These are phyloP conservation scores for Collybia mongolica DNA, from an alignment of 768 basidiomycete genomes.

Conservation along the genomic window DNA sequence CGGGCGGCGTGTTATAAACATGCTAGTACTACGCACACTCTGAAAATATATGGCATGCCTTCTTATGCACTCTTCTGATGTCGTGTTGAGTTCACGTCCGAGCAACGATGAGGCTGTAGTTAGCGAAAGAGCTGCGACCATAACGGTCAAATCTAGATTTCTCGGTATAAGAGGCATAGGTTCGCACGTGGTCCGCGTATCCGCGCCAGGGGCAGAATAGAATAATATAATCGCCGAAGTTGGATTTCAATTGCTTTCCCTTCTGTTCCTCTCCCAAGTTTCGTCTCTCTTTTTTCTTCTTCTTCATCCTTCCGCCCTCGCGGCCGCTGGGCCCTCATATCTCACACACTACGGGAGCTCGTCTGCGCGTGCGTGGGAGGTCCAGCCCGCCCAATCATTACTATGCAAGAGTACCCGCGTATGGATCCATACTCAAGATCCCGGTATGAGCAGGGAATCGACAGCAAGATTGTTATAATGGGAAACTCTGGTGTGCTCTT, in stretches of 20 bases:
- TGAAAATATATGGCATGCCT: conserved; percentile 17
- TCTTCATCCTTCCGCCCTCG: conserved; percentile 39
- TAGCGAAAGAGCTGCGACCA: too few relatives aligned
- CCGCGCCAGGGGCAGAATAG: conserved; percentile 22
- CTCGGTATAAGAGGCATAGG: conserved; percentile 7
- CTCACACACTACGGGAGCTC: conserved; percentile 16
- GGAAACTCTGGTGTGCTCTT: conserved; percentile 58
- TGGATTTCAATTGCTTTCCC: conserved; percentile 27
- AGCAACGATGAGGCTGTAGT: too few relatives aligned
- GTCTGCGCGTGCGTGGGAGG: conserved; percentile 17
- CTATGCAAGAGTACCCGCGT: conserved; percentile 57
- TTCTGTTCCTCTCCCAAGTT: conserved; percentile 24
- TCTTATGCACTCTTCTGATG: neutral
- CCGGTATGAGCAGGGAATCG: conserved; percentile 81
- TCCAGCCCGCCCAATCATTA: conserved; percentile 17
- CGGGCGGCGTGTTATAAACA: conserved; percentile 22
- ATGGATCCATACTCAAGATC: conserved; percentile 68
- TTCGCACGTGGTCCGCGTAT: conserved; percentile 32
- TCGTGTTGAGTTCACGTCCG: neutral
- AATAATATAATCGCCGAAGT: conserved; percentile 21
- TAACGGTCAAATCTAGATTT: too few relatives aligned
- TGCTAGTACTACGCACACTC: conserved; percentile 21
- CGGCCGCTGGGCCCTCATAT: conserved; percentile 39
- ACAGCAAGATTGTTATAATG: conserved; percentile 96
- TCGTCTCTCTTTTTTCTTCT: conserved; percentile 22